phyloP scores from a whole-genome alignment of 2,329 filamentous ascomycete genomes.

The Hypoxylon sp. region DNA sequence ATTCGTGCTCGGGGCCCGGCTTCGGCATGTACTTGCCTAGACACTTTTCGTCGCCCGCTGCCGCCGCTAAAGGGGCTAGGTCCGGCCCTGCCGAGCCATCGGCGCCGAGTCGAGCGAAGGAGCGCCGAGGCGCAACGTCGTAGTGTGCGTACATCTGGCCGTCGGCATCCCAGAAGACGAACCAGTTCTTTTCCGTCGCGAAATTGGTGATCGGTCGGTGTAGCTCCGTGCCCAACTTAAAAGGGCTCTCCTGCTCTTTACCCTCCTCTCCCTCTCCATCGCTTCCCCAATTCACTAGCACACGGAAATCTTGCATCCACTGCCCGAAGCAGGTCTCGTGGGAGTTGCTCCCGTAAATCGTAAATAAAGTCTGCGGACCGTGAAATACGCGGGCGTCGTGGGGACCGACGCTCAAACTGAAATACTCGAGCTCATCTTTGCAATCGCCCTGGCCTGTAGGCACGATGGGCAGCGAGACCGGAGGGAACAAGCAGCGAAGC shows the following conservation, averaged over 20 bases:
- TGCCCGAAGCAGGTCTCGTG: conserved; percentile 66
- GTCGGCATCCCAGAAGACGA: conserved; percentile 67
- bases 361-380: conserved; percentile 62
- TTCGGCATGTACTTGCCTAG: conserved; percentile 60
- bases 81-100: conserved; percentile 62
- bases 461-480: conserved; percentile 59
- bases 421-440: conserved; percentile 55
- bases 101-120: conserved; percentile 59
- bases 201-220: conserved; percentile 60
- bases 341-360: conserved; percentile 68
- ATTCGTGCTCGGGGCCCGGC: conserved; percentile 54
- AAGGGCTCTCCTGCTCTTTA: conserved; percentile 44
- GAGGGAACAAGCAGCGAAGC: conserved; percentile 57
- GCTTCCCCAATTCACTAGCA: conserved; percentile 59
- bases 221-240: conserved; percentile 61
- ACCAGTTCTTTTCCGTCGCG: conserved; percentile 71
- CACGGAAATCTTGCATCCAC: conserved; percentile 66
- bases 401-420: conserved; percentile 62
- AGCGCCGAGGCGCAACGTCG: conserved; percentile 62
- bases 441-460: conserved; percentile 60
- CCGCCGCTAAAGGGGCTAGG: conserved; percentile 54
- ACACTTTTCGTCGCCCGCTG: conserved; percentile 58
- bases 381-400: conserved; percentile 70
- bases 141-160: conserved; percentile 64
- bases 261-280: conserved; percentile 46